Evolutionary conservation across 768 basidiomycete species (phyloP), one percentile per base, ranked within the genome.

Genomic region (Pleurotus platypus): DNA sequence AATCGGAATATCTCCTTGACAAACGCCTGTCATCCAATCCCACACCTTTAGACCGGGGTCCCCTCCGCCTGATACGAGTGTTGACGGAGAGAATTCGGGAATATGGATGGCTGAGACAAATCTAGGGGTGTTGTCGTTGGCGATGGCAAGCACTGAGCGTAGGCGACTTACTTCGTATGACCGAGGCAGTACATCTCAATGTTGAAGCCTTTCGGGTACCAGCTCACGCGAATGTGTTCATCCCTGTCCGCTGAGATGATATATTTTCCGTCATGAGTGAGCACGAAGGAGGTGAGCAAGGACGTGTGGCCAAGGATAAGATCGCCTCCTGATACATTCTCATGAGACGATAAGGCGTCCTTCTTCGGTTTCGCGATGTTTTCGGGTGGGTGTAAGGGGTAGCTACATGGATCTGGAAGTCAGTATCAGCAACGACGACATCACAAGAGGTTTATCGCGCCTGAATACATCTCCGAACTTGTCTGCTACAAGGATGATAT

Each of bases 381-480:
- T 72, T n/a, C 67, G 62, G 50, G 69, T 71, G 61, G 75, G 27
- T 78, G 69, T n/a, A 90, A 71, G 0, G 86, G 75, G 67, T 93
- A 90, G 62, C 89, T 90, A 58, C 16, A 51, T 26, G 55, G 46
- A 55, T 50, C 40, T 26, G 55, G 46, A 20, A 5, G 27, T 30
- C 9, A 13, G 40, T 8, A 48, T 46, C 48, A 26, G 60, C 45
- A 39, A 46, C 4, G 13, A 50, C 24, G 45, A 11, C 20, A 54
- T 11, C 4, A 15, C 2, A 15, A 37, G 30, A 35, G 30, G 5
- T 13, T 39, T 37, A 39, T 60, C 75, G 55, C 49, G 89, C 92
- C 84, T 84, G 73, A 94, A 96, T 40, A 96, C 81, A 66, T 98
- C 96, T 0, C 96, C 96, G 60, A 97, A 95, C 71, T 97, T 98